Evolutionary conservation across 1,284 basidiomycete species (phyloP).

Genomic region (Blastosporella zonata): DNA sequence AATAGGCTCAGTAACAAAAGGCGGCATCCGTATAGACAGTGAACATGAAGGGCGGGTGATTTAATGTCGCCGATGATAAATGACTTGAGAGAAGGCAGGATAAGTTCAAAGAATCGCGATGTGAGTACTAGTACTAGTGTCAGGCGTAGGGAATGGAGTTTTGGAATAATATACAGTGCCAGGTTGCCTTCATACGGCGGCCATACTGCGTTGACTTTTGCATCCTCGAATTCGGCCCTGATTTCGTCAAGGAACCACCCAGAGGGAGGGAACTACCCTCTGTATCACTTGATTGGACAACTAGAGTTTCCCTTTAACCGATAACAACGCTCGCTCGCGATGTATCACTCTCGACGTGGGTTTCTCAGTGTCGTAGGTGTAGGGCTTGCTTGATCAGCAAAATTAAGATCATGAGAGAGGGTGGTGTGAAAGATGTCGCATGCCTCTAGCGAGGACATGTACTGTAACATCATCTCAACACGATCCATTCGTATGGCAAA

Average conservation of each 20-base stretch:
- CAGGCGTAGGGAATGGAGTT: neutral
- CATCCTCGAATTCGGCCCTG: conserved; percentile 1
- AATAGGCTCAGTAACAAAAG: neutral
- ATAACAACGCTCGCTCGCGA: neutral
- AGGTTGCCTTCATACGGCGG: neutral
- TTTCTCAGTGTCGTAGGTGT: conserved; percentile 1
- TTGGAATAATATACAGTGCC: neutral
- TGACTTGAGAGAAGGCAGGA: neutral
- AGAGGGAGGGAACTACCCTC: neutral
- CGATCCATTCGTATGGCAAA: conserved; percentile 6
- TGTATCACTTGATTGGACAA: neutral
- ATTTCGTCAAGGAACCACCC: neutral
- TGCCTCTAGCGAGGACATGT: neutral
- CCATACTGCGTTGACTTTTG: neutral
- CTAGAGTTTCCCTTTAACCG: neutral
- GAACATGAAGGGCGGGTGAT: neutral
- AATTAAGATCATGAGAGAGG: neutral
- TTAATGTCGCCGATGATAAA: neutral
- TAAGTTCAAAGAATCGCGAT: neutral
- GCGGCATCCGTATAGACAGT: neutral
- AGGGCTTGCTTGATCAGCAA: neutral
- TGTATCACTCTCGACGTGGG: neutral
- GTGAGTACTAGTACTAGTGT: neutral
- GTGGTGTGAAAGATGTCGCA: neutral
- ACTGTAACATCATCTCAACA: conserved; percentile 6